Percentiles rank a stretch among this genome's conserved stretches.
Evolutionary conservation across 2,329 filamentous ascomycete species (phyloP).

Genomic region (Sporothrix pallida): DNA sequence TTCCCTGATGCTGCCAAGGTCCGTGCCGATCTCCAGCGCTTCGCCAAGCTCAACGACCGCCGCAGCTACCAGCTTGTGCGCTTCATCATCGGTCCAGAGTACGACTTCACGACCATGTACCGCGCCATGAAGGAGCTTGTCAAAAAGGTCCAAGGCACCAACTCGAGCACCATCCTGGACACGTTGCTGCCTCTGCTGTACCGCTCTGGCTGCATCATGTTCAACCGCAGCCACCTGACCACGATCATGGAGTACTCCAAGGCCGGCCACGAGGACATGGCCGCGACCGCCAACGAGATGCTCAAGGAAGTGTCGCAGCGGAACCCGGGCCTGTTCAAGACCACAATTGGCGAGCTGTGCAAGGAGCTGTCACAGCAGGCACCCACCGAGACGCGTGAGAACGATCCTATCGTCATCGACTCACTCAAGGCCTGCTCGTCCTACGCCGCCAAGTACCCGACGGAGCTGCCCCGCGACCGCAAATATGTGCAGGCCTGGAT

Average conservation of each 20-base stretch:
- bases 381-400: conserved; percentile 69
- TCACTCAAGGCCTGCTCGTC: conserved; percentile 92
- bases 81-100: conserved; percentile 82
- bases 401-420: conserved; percentile 79
- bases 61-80: conserved; percentile 87
- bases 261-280: conserved; percentile 79
- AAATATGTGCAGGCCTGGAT: conserved; percentile 82
- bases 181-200: conserved; percentile 84
- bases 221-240: conserved; percentile 92
- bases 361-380: conserved; percentile 82
- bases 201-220: conserved; percentile 80
- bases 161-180: conserved; percentile 71
- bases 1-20: conserved; percentile 78
- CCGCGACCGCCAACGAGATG: conserved; percentile 81
- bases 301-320: conserved; percentile 89
- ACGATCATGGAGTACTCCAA: conserved; percentile 87
- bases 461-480: conserved; percentile 80
- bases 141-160: conserved; percentile 75
- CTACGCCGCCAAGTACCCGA: conserved; percentile 84
- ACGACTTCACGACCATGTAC: conserved; percentile 88
- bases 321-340: conserved; percentile 89
- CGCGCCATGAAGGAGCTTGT: conserved; percentile 89
- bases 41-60: conserved; percentile 88
- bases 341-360: conserved; percentile 89
- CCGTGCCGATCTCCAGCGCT: conserved; percentile 81